These are phyloP conservation scores for Gossypium laxum DNA, from an alignment of 441 rosid genomes.

Conservation along the genomic window DNA sequence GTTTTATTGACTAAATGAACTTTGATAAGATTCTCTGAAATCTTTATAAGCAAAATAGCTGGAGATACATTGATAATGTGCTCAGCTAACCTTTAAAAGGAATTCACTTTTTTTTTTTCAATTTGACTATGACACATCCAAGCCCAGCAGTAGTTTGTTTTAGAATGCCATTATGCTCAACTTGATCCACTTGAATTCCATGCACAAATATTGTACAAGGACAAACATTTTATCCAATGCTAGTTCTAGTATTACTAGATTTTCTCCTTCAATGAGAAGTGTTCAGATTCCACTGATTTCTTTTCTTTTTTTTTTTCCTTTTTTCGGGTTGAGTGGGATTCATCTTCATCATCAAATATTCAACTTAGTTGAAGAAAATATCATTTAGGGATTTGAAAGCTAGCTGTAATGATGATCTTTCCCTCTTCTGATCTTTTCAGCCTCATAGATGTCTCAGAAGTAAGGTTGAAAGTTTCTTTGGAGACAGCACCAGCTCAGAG, in stretches of 20 bases:
- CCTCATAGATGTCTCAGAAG: constrained; percentile 91
- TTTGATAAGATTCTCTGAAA: neutral
- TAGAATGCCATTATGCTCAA: neutral
- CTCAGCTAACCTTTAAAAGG: neutral
- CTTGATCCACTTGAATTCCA: neutral
- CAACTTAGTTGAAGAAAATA: neutral
- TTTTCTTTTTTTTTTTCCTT: no score
- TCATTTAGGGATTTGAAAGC: constrained; percentile 4
- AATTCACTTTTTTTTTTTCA: neutral
- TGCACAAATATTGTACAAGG: neutral
- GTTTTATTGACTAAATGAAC: neutral
- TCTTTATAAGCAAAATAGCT: neutral
- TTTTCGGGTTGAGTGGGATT: neutral
- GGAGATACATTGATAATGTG: neutral
- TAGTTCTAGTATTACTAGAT: neutral
- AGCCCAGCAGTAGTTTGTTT: neutral
- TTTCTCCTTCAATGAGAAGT: neutral
- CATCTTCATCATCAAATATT: constrained; percentile 7
- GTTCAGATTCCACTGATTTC: neutral
- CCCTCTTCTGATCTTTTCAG: constrained; percentile 35
- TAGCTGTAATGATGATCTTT: constrained; percentile 1
- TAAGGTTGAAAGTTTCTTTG: constrained; percentile 76
- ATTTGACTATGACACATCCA: neutral
- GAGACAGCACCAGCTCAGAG: constrained; percentile 92
- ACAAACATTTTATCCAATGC: neutral